Evolutionary conservation across 495 filamentous ascomycete species (phyloP), one percentile per base, ranked within the genome.

Genomic region (Penicillium subrubescens): DNA sequence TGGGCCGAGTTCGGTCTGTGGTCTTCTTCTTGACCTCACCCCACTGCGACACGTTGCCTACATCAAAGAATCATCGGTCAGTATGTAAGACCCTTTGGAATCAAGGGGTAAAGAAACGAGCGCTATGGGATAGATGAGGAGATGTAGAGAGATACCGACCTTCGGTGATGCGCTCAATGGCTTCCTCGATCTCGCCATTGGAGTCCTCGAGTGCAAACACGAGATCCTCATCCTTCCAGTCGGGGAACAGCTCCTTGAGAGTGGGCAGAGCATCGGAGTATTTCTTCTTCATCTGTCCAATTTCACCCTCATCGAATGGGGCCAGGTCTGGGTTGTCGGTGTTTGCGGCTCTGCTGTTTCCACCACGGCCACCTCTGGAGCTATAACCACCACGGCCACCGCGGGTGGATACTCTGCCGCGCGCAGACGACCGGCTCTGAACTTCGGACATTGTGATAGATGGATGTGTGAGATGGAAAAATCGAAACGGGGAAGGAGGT

Each of bases 11-110:
- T 66, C 91, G 84, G 73, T 95, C 91, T 78, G 93, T 92, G 73
- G 88, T 90, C 76, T 89, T 89, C 84, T 96, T 97, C 80, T 94
- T 92, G 72, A 98, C 93, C 78, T 97, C 93, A 64, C 89, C 91
- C 91, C 96, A 99, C 83, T 94, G 93, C 65, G 93, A 88, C 68
- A 97, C 90, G 60, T 88, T 89, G 67, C 94, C 94, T 97, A 71
- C 33, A 52, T 55, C 39, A 67, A 39, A 66, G 25, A 62, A 67
- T 54, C 57, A 59, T 29, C 15, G 65, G 68, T 78, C 59, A 80
- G 67, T 60, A 23, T 48, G 43, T 63, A 68, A 46, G 44, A n/a
- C 27, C 21, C 6, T 41, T 17, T 52, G 8, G 25, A 60, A 53
- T 34, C 10, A 56, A 56, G 33, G 56, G 39, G 21, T 44, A 11